Evolutionary conservation across 495 filamentous ascomycete genomes (phyloP), one percentile per base, ranked within the genome.

Genomic region (Aspergillus cristatus): DNA sequence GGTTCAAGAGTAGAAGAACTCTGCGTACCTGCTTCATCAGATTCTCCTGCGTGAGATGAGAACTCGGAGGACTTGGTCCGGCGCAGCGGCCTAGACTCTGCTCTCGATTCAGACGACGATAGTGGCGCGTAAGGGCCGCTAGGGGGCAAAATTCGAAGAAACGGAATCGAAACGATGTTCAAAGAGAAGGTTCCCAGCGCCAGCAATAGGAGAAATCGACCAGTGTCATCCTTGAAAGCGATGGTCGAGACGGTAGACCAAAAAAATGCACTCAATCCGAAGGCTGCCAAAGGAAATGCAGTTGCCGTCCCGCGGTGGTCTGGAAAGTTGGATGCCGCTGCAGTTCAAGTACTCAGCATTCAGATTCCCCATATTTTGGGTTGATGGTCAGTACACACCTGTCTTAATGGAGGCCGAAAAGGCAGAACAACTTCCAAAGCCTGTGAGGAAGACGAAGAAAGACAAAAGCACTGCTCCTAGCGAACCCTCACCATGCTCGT

Each of bases 221-320:
- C 75, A 7, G 85, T 93, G 45, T 90, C 77, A 33, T 85, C 85
- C 17, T 89, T 86, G 62, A 95, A 94, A 34, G 86, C 68, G 32
- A 90, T 47, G 24, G 73, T 72, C 3, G 88, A 84, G 15, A 88
- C 60, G 14, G 76, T 68, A 13, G 91, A 83, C 67, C 94, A 98
- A 72, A 97, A 94, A 56, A 97, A 87, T 33, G 91, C 91, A 62
- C 90, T 95, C 20, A 98, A 68, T 16, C 91, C 91, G 57, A 97
- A 96, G 3, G 85, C 87, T 29, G 90, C 80, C 32, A 98, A 63
- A 6, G 91, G 90, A 53, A 97, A 86, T 2, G 86, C 88, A 6
- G 91, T 97, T 11, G 91, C 91, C 14, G 90, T 95, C 37, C 93
- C 91, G 31, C 91, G 78, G 51, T 94, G 83, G 24, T 79, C 70